Conservation (phyloP, 1,139 yeast genomes). For the Pichia inconspicua region DNA sequence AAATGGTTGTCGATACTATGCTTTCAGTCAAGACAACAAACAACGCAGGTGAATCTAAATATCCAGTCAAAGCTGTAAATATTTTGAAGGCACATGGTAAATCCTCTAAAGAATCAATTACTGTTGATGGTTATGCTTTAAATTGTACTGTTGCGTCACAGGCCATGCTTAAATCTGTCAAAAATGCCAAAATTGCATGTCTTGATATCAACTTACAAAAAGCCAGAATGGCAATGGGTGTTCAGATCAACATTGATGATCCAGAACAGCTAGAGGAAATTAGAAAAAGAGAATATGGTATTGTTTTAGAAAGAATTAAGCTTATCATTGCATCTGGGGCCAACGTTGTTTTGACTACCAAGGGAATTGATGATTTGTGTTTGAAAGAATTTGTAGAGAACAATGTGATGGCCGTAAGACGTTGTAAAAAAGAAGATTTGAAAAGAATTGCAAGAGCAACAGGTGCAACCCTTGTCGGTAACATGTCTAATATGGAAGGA, state of each 20-base stretch:
- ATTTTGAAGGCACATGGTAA: conserved; percentile 95
- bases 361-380: conserved; percentile 96
- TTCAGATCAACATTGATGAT: conserved; percentile 91
- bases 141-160: conserved; percentile 97
- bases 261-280: conserved; percentile 90
- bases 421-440: conserved; percentile 94
- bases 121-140: conserved; percentile 90
- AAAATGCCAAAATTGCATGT: conserved; percentile 80
- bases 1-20: conserved; percentile 92
- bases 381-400: conserved; percentile 93
- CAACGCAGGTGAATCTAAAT: conserved; percentile 78
- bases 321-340: conserved; percentile 92
- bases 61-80: conserved; percentile 97
- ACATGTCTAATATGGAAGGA: conserved; percentile 91
- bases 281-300: conserved; percentile 88
- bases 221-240: conserved; percentile 98
- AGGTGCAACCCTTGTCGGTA: conserved; percentile 85
- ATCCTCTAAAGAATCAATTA: conserved; percentile 75
- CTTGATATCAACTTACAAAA: conserved; percentile 92
- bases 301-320: conserved; percentile 77
- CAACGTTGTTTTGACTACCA: conserved; percentile 90
- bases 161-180: conserved; percentile 79
- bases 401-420: conserved; percentile 94
- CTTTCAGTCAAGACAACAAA: conserved; percentile 90
- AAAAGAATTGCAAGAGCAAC: conserved; percentile 97